Conservation (phyloP, 164 flowering plant genomes). For the Chimonanthus praecox region DNA sequence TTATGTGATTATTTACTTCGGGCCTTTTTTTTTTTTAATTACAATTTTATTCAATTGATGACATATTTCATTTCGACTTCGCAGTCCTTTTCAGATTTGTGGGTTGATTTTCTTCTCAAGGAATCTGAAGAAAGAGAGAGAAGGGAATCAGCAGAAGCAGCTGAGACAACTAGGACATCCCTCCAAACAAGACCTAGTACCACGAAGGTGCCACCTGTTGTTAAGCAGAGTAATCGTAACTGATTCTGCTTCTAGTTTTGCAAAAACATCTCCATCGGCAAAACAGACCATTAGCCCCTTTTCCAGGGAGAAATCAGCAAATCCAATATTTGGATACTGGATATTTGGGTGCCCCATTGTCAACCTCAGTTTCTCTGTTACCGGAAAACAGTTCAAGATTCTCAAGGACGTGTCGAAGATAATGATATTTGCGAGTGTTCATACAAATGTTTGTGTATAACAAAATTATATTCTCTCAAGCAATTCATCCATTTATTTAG, state of each 20-base stretch:
- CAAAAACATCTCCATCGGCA: slow-evolving; percentile 13
- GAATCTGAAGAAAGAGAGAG: slow-evolving; percentile 85
- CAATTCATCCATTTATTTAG: slow-evolving; percentile 1
- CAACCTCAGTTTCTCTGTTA: slow-evolving; percentile 27
- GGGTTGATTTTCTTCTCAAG: slow-evolving; percentile 99
- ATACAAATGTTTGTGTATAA: not conserved
- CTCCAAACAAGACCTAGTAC: slow-evolving; percentile 19
- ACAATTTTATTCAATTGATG: not conserved
- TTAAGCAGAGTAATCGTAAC: slow-evolving; percentile 19
- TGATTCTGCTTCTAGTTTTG: slow-evolving; percentile 14
- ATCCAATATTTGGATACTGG: slow-evolving; percentile 53
- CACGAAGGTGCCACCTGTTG: slow-evolving; percentile 10
- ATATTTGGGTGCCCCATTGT: slow-evolving; percentile 77
- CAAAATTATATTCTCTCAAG: not conserved
- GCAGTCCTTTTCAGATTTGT: slow-evolving; percentile 95
- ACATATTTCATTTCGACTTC: not conserved
- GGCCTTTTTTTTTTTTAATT: not conserved
- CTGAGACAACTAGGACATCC: slow-evolving; percentile 15
- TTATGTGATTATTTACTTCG: not conserved
- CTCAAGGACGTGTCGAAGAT: slow-evolving; percentile 45
- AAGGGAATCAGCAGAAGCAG: slow-evolving; percentile 39
- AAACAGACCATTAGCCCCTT: slow-evolving; percentile 13
- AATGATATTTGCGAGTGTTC: slow-evolving; percentile 17
- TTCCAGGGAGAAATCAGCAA: slow-evolving; percentile 25
- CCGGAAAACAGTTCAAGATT: slow-evolving; percentile 40